phyloP scores from a whole-genome alignment of 2,329 filamentous ascomycete species.

The Paecilomyces sp. region DNA sequence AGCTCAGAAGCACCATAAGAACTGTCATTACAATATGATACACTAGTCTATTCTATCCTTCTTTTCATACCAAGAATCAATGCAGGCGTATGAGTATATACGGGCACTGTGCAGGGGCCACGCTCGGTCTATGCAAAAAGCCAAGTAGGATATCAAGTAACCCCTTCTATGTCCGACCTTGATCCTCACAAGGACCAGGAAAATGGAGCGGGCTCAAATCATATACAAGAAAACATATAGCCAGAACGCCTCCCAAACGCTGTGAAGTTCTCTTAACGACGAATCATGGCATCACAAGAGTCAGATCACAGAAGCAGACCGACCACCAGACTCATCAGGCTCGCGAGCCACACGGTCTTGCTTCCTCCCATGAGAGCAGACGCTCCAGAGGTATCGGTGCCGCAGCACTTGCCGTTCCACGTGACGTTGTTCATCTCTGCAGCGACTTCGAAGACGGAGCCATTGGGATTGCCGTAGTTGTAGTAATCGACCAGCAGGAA shows the following conservation, averaged over 20 bases:
- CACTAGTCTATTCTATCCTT: not conserved
- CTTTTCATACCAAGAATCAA: not conserved
- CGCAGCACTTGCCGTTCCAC: conserved; percentile 46
- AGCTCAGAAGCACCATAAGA: not conserved
- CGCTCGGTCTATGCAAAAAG: not conserved
- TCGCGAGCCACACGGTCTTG: not conserved
- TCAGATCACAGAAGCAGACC: not conserved
- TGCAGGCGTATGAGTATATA: not conserved
- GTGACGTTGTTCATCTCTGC: conserved; percentile 66
- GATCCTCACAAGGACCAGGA: not conserved
- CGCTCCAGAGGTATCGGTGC: conserved; percentile 17
- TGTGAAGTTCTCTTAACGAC: not conserved
- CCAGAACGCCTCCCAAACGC: not conserved
- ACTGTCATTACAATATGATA: not conserved
- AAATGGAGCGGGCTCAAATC: not conserved
- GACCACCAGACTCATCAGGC: not conserved
- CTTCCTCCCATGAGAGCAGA: conserved; percentile 10
- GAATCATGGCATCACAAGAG: not conserved
- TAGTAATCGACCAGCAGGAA: conserved; percentile 82
- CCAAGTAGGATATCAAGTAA: not conserved
- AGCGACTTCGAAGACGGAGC: conserved; percentile 71
- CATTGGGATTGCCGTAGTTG: conserved; percentile 60
- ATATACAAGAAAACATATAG: not conserved
- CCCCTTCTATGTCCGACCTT: not conserved
- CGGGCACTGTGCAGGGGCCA: not conserved